These are phyloP conservation scores for Lentinula raphanica DNA, from an alignment of 768 basidiomycete species.

Conservation along the genomic window DNA sequence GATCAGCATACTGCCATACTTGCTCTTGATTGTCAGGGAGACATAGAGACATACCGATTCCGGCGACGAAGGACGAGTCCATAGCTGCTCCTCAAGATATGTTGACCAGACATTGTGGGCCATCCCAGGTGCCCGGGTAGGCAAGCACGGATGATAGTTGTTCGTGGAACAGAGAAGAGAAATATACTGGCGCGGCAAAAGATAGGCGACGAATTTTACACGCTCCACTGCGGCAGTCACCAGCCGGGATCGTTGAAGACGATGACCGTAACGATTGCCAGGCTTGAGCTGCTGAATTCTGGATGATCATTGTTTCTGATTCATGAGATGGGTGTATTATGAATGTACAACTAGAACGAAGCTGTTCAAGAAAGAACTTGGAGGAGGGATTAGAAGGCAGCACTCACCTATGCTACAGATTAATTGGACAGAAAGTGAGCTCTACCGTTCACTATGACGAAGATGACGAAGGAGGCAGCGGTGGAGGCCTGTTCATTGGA, in stretches of 20 bases:
- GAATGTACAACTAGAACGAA: neutral
- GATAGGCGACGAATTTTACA: neutral
- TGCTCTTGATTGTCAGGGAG: too few species aligned
- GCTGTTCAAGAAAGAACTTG: neutral
- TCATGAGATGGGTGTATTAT: neutral
- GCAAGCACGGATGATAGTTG: slow-evolving; percentile 12
- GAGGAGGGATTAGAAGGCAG: too few species aligned
- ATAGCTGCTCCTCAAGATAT: slow-evolving; percentile 29
- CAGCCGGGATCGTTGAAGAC: neutral
- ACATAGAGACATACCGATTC: slow-evolving; percentile 8
- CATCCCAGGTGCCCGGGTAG: slow-evolving; percentile 13
- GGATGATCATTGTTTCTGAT: neutral
- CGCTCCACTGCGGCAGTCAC: neutral
- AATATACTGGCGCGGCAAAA: neutral
- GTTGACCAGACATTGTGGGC: slow-evolving; percentile 54
- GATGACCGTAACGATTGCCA: neutral
- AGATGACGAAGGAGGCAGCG: slow-evolving; percentile 22
- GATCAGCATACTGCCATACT: slow-evolving; percentile 10
- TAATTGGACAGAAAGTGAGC: neutral
- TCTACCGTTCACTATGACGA: neutral
- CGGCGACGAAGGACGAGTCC: slow-evolving; percentile 11
- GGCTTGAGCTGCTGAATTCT: neutral
- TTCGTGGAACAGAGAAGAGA: neutral
- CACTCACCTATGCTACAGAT: neutral
- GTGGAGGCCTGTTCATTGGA: slow-evolving; percentile 59